Evolutionary conservation across 257 asterid species (phyloP).

Genomic region (Coffea eugenioides): DNA sequence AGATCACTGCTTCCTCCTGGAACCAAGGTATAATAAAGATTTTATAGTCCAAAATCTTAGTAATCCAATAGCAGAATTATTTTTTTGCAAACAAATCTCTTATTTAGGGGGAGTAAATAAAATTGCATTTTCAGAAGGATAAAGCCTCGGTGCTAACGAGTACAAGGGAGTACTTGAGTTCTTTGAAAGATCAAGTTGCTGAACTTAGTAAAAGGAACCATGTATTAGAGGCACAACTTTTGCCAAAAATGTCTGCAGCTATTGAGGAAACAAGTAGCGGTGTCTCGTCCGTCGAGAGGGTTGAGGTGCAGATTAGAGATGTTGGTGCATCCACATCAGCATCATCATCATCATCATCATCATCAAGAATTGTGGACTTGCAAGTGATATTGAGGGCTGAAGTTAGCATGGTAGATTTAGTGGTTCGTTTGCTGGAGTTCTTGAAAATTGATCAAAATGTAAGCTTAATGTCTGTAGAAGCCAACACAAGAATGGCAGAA

Average conservation of each 20-base stretch:
- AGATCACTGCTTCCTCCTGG: slow-evolving; percentile 78
- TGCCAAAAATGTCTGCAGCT: neutral
- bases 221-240: slow-evolving; percentile 42
- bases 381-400: slow-evolving; percentile 49
- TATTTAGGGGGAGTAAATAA: neutral
- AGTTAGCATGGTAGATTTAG: slow-evolving; percentile 42
- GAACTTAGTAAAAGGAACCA: slow-evolving; percentile 45
- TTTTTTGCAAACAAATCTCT: neutral
- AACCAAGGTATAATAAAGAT: slow-evolving; percentile 45
- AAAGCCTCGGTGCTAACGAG: slow-evolving; percentile 73
- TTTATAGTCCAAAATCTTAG: neutral
- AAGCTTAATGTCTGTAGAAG: slow-evolving; percentile 42
- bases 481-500: slow-evolving; percentile 43
- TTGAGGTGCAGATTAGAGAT: slow-evolving; percentile 33
- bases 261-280: slow-evolving; percentile 4
- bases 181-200: slow-evolving; percentile 53
- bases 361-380: slow-evolving; percentile 51
- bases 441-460: slow-evolving; percentile 41
- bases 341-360: slow-evolving; percentile 39
- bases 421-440: slow-evolving; percentile 44
- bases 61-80: neutral
- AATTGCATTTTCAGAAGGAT: slow-evolving; percentile 50
- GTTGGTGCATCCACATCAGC: slow-evolving; percentile 46
- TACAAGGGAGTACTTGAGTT: slow-evolving; percentile 52
- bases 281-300: slow-evolving; percentile 21